Conservation (phyloP, 441 rosid species). For the Erodium chrysanthum region DNA sequence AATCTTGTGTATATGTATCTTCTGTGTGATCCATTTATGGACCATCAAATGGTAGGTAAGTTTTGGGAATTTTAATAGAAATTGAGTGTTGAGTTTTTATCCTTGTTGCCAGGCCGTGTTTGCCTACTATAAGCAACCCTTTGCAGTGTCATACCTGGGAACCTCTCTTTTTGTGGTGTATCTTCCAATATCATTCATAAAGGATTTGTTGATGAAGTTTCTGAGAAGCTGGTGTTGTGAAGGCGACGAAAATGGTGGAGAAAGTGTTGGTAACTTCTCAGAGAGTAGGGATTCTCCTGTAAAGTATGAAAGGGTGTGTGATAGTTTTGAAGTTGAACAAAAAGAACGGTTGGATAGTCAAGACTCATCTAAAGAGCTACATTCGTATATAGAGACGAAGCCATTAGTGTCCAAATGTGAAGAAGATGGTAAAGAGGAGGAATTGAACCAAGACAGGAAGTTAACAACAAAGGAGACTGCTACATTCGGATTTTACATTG, state of each 20-base stretch:
- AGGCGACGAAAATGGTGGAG: neutral
- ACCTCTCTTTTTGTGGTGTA: conserved; percentile 33
- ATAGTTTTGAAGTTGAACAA: conserved; percentile 16
- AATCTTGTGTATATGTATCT: no score
- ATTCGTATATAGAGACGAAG: conserved; percentile 18
- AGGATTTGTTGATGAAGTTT: conserved; percentile 25
- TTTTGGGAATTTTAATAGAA: no score
- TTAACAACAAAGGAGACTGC: conserved; percentile 19
- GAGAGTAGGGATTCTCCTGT: conserved; percentile 9
- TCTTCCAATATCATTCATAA: conserved; percentile 39
- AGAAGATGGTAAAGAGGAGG: neutral
- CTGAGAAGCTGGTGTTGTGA: conserved; percentile 1
- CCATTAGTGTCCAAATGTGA: conserved; percentile 6
- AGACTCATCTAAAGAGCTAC: conserved; percentile 16
- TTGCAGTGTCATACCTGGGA: conserved; percentile 34
- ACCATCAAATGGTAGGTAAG: no score
- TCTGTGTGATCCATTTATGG: no score
- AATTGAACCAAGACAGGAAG: conserved; percentile 8
- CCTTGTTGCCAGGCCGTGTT: conserved; percentile 29
- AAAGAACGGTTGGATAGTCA: neutral
- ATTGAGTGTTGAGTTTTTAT: neutral
- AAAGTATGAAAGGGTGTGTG: conserved; percentile 8
- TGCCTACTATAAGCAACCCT: conserved; percentile 34
- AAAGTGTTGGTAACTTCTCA: neutral
- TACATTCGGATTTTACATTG: conserved; percentile 21